Conservation (phyloP, 495 filamentous ascomycete genomes). For the Neurospora discreta region DNA sequence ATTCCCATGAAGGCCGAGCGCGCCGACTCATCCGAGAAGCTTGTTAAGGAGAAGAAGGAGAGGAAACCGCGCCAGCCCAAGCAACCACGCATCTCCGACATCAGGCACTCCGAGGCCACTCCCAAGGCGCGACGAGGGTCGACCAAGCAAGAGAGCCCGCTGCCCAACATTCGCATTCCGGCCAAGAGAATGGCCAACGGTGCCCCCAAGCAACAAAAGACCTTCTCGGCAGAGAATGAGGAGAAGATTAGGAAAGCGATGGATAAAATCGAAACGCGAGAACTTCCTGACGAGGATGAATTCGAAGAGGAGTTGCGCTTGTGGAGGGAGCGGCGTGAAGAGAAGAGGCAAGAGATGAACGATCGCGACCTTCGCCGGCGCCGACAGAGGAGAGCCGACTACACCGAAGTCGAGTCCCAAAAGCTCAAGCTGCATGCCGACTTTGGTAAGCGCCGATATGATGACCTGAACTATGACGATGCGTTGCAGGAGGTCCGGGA, state of each 20-base stretch:
- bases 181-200: conserved; percentile 42
- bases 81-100: conserved; percentile 31
- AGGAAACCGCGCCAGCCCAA: conserved; percentile 27
- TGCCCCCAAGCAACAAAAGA: conserved; percentile 36
- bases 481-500: conserved; percentile 79
- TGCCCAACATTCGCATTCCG: conserved; percentile 33
- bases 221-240: conserved; percentile 51
- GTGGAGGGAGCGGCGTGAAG: conserved; percentile 43
- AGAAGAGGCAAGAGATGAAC: conserved; percentile 51
- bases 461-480: conserved; percentile 41
- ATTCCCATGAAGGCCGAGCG: conserved; percentile 6
- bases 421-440: conserved; percentile 35
- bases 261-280: conserved; percentile 57
- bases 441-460: conserved; percentile 39
- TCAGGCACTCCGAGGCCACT: conserved; percentile 26
- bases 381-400: conserved; percentile 40
- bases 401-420: conserved; percentile 17
- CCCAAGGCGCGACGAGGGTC: conserved; percentile 30
- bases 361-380: conserved; percentile 42
- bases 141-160: conserved; percentile 32
- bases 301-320: conserved; percentile 46
- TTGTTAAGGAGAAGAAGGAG: conserved; percentile 21
- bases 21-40: conserved; percentile 7
- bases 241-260: conserved; percentile 55
- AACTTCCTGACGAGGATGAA: conserved; percentile 53